Percentiles rank a stretch among this genome's conserved stretches.
Conservation (phyloP, 2,329 filamentous ascomycete species). For the Apiospora marii region DNA sequence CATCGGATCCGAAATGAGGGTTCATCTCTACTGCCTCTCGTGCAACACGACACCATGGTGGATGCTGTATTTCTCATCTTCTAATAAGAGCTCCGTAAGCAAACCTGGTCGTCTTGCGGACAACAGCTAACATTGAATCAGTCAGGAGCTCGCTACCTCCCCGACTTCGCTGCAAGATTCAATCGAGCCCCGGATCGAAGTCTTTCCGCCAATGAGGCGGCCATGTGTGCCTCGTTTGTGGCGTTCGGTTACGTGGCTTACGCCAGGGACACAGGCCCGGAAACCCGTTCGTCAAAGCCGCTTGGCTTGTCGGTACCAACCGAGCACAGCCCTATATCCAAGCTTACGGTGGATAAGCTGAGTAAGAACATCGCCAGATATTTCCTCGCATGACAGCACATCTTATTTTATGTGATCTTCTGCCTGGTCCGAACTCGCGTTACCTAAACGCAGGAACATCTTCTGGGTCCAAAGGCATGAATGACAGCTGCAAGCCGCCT, state of each 20-base stretch:
- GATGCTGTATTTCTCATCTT: slow-evolving; percentile 13
- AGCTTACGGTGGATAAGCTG: background rate
- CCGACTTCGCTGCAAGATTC: no score
- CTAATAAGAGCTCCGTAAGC: background rate
- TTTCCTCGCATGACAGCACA: no score
- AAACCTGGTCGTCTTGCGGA: background rate
- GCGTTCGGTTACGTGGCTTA: background rate
- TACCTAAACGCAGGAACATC: background rate
- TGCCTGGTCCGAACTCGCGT: background rate
- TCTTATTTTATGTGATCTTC: background rate
- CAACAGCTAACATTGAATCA: background rate
- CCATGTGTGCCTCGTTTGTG: background rate
- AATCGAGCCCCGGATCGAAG: background rate
- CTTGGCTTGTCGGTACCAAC: background rate
- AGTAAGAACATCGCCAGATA: background rate
- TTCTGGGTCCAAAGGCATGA: background rate
- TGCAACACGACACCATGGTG: background rate
- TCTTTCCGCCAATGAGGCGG: background rate
- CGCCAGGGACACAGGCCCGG: background rate
- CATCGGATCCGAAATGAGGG: background rate
- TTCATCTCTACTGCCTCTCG: background rate
- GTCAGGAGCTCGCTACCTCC: background rate
- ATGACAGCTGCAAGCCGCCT: background rate
- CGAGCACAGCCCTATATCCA: background rate
- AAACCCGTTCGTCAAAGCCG: background rate